Evolutionary conservation across 176 grass and related monocot genomes (phyloP).

Genomic region (Metroxylon sagu): DNA sequence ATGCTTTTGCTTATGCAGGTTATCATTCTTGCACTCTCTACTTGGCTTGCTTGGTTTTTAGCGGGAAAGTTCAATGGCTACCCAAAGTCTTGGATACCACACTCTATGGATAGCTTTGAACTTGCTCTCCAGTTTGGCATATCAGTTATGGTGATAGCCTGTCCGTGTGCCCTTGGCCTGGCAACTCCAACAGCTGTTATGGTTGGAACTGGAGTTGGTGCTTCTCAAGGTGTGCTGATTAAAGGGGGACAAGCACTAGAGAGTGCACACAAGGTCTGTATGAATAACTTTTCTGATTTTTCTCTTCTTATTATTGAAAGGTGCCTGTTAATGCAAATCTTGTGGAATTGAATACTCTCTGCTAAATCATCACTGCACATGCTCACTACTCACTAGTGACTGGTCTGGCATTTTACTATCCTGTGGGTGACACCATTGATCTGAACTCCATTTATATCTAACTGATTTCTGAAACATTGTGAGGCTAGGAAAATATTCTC

Average conservation of each 20-base stretch:
- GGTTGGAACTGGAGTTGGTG: constrained; percentile 95
- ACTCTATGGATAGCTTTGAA: constrained; percentile 92
- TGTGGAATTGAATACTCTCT: too few species aligned
- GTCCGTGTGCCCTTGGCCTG: constrained; percentile 79
- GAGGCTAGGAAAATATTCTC: too few species aligned
- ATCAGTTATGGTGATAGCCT: constrained; percentile 98
- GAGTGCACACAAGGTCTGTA: constrained; percentile 72
- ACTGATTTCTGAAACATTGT: too few species aligned
- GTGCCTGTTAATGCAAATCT: too few species aligned
- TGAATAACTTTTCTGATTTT: not conserved
- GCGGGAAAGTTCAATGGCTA: constrained; percentile 65
- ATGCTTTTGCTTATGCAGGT: constrained; percentile 14
- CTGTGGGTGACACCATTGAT: too few species aligned
- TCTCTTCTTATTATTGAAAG: not conserved
- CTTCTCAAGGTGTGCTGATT: constrained; percentile 85
- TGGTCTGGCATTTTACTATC: too few species aligned
- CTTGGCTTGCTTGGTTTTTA: constrained; percentile 82
- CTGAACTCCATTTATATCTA: too few species aligned
- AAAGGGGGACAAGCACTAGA: constrained; percentile 93
- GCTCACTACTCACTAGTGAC: too few species aligned
- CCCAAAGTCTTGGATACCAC: constrained; percentile 75
- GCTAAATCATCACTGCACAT: too few species aligned
- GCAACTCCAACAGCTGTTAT: constrained; percentile 98
- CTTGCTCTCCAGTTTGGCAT: constrained; percentile 93
- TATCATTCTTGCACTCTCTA: constrained; percentile 55